Percentiles rank a stretch among this genome's conserved stretches.
Conservation (phyloP, 2,329 filamentous ascomycete species). For the Sporothrix schenckii region DNA sequence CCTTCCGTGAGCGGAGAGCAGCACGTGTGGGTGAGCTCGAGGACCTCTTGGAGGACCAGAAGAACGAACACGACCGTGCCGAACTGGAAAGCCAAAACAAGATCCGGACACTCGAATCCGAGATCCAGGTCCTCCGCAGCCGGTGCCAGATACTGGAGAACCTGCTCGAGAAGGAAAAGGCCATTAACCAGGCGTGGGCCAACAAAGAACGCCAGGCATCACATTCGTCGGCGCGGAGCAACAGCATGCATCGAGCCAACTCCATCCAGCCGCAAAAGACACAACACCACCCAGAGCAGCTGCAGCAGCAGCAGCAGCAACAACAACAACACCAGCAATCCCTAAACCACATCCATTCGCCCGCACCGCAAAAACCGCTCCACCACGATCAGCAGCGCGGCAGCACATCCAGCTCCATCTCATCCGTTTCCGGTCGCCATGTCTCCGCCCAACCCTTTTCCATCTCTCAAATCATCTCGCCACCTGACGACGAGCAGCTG, state of each 20-base stretch:
- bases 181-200: slow-evolving; percentile 36
- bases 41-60: slow-evolving; percentile 65
- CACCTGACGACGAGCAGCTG: slow-evolving; percentile 51
- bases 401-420: slow-evolving; percentile 39
- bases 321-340: slow-evolving; percentile 29
- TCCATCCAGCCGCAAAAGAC: slow-evolving; percentile 22
- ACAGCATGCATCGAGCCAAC: slow-evolving; percentile 29
- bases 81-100: slow-evolving; percentile 62
- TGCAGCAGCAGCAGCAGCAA: slow-evolving; percentile 19
- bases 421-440: slow-evolving; percentile 40
- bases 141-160: slow-evolving; percentile 66
- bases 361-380: slow-evolving; percentile 30
- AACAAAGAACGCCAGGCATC: slow-evolving; percentile 33
- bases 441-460: slow-evolving; percentile 52
- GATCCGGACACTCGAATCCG: slow-evolving; percentile 62
- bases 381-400: slow-evolving; percentile 34
- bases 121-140: slow-evolving; percentile 66
- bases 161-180: slow-evolving; percentile 60
- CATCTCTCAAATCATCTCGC: slow-evolving; percentile 61
- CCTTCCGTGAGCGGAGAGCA: slow-evolving; percentile 84
- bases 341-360: slow-evolving; percentile 31
- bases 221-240: slow-evolving; percentile 28
- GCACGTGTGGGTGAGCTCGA: slow-evolving; percentile 79
- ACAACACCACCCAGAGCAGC: slow-evolving; percentile 9
- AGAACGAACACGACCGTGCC: slow-evolving; percentile 58